Evolutionary conservation across 805 yeast species (phyloP).

Genomic region (Lipomyces sp.): DNA sequence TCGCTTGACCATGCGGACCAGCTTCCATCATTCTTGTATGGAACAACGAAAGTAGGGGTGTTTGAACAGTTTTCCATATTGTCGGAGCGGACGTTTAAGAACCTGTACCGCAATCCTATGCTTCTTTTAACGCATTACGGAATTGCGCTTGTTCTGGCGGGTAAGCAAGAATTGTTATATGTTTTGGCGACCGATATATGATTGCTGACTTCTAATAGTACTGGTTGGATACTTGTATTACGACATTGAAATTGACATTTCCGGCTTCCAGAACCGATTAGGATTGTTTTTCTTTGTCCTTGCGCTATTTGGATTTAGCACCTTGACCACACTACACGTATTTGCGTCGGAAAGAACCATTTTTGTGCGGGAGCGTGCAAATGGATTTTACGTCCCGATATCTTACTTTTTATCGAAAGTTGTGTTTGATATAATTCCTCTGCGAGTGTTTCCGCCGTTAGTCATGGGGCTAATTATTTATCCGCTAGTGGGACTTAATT

Average conservation of each 20-base stretch:
- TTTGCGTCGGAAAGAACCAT: conserved; percentile 86
- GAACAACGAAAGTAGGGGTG: conserved; percentile 53
- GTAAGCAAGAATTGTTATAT: not conserved
- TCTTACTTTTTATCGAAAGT: conserved; percentile 84
- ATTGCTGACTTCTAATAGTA: conserved; percentile 30
- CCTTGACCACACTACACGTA: conserved; percentile 86
- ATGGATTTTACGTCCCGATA: conserved; percentile 85
- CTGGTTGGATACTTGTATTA: conserved; percentile 86
- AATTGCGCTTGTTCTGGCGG: conserved; percentile 70
- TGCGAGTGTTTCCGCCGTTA: conserved; percentile 89
- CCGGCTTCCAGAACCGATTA: conserved; percentile 93
- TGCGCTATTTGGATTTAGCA: conserved; percentile 90
- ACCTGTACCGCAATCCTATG: conserved; percentile 87
- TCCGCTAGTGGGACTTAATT: conserved; percentile 75
- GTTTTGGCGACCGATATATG: too few species aligned
- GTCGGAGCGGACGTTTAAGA: conserved; percentile 84
- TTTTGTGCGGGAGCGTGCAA: conserved; percentile 88
- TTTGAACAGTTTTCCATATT: conserved; percentile 66
- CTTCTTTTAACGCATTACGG: conserved; percentile 81
- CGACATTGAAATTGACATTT: conserved; percentile 78
- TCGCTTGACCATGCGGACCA: conserved; percentile 13
- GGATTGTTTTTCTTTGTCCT: conserved; percentile 89
- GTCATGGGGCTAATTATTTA: conserved; percentile 75
- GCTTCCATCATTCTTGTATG: conserved; percentile 15
- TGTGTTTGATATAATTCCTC: conserved; percentile 85